phyloP scores from a whole-genome alignment of 2,329 filamentous ascomycete species.

The Clonostachys solani region DNA sequence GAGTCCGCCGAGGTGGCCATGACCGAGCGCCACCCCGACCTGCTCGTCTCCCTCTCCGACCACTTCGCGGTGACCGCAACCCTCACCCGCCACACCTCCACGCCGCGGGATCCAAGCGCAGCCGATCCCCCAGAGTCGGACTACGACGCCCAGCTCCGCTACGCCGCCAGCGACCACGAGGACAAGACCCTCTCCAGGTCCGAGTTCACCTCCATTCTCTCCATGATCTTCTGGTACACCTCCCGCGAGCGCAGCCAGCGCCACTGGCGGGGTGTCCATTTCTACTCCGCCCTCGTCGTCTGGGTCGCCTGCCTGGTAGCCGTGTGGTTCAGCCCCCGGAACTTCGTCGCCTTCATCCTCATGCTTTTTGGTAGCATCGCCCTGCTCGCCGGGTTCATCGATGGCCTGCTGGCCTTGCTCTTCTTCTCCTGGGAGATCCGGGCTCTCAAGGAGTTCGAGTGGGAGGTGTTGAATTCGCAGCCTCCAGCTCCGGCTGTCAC shows the following conservation, averaged over 20 bases:
- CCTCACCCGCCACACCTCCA: constrained; percentile 43
- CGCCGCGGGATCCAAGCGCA: constrained; percentile 1
- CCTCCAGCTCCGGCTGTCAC: constrained; percentile 24
- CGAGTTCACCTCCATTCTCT: constrained; percentile 63
- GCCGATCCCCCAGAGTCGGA: constrained; percentile 8
- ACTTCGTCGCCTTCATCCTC: constrained; percentile 76
- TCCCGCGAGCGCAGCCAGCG: constrained; percentile 69
- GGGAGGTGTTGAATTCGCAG: constrained; percentile 76
- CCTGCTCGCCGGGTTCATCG: constrained; percentile 70
- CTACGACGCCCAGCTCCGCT: constrained; percentile 24
- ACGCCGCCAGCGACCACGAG: constrained; percentile 10
- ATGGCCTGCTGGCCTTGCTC: constrained; percentile 80
- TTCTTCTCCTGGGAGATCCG: constrained; percentile 84
- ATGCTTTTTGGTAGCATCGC: constrained; percentile 76
- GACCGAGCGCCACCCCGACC: constrained; percentile 72
- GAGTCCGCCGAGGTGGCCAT: constrained; percentile 71
- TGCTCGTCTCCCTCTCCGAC: constrained; percentile 86
- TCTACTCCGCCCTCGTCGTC: constrained; percentile 61
- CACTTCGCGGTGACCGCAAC: constrained; percentile 90
- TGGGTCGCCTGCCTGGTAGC: constrained; percentile 73
- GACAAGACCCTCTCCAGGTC: constrained; percentile 11
- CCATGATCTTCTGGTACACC: constrained; percentile 64
- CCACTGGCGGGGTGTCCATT: constrained; percentile 69
- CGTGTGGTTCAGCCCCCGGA: constrained; percentile 79
- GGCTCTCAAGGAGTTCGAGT: constrained; percentile 85